Base-by-base conservation (phyloP, 1,284 basidiomycete species). In the Porodaedalea pini region DNA sequence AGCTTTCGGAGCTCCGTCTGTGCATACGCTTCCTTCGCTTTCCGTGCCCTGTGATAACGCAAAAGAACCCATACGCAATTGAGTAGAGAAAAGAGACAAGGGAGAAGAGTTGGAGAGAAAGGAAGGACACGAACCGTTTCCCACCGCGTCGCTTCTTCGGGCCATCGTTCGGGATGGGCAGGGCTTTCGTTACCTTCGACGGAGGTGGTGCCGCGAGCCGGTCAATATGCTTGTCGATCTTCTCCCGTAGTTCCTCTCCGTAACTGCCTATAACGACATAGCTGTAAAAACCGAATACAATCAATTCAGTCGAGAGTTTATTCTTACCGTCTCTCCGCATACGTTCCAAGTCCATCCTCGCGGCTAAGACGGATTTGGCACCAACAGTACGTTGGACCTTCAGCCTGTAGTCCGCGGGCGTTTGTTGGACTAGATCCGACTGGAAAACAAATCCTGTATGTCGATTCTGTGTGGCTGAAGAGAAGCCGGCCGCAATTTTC, bases 401-500 rank as follows among this genome's bases (percentile, higher is more conserved):
- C 61, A 94, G 78, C 58, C 93, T 86, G 67, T 96, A 95, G 63
- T 98, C 95, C n/a, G 88, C 80, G 7, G 93, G 92, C 0, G 92
- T 92, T 59, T 84, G 80, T 57, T 89, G 83, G 2, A 99, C 89
- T 13, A 98, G 74, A 2, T 92, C 88, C 8, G 89, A 92, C 68
- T 99, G 96, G 74, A 90, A 97, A 62, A 99, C 86, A 75, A 98
- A 99, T 15, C 97, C 97, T 0, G 93, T 95, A 68, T 97, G 96
- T n/a, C 92, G 85, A 53, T 87, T 83, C 67, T 94, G 92, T 0
- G 87, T 88, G 29, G 77, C 78, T 10, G 85, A 77, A 57, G 95
- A 89, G 70, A 94, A 88, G 0, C 94, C 94, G 2, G 90, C 88
- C 0, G 92, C 81, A 21, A 93, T 87, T 72, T 96, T 96, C 71